phyloP scores from a whole-genome alignment of 495 filamentous ascomycete genomes.

The Polyplosphaeria fusca region DNA sequence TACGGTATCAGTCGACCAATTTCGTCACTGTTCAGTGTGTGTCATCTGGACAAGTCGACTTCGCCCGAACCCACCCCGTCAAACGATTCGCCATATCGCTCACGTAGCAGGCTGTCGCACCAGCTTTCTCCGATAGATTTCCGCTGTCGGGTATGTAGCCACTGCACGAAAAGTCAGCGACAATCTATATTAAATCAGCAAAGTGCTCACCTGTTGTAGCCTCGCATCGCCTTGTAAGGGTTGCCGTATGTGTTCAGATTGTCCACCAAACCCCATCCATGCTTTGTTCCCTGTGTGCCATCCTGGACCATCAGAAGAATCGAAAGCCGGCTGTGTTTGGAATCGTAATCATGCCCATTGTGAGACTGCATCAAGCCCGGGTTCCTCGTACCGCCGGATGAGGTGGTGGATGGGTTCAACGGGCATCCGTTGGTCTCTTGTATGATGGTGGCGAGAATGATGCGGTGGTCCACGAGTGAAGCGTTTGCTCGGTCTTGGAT shows the following conservation, averaged over 20 bases:
- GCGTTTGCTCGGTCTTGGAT: constrained; percentile 37
- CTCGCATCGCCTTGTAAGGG: constrained; percentile 36
- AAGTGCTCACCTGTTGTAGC: too few species aligned
- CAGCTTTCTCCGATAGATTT: constrained; percentile 35
- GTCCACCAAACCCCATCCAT: constrained; percentile 42
- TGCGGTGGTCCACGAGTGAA: constrained; percentile 38
- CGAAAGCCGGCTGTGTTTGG: constrained; percentile 23
- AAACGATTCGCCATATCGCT: constrained; percentile 44
- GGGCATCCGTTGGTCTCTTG: constrained; percentile 42
- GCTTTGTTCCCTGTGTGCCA: constrained; percentile 40
- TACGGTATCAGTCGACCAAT: too few species aligned
- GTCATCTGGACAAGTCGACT: constrained; percentile 17
- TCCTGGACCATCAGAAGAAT: constrained; percentile 44
- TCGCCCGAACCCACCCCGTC: constrained; percentile 38
- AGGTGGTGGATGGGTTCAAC: constrained; percentile 8
- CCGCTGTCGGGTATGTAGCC: constrained; percentile 36
- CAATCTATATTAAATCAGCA: too few species aligned
- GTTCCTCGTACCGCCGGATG: constrained; percentile 36
- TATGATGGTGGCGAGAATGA: constrained; percentile 44
- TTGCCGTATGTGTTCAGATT: constrained; percentile 39
- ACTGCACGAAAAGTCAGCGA: too few species aligned
- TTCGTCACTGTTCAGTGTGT: too few species aligned
- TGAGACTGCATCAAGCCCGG: constrained; percentile 43
- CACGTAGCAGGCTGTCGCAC: constrained; percentile 42
- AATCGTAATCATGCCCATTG: constrained; percentile 32